These are phyloP conservation scores for Fusarium euwallaceae DNA, from an alignment of 2,329 filamentous ascomycete genomes.

Conservation along the genomic window DNA sequence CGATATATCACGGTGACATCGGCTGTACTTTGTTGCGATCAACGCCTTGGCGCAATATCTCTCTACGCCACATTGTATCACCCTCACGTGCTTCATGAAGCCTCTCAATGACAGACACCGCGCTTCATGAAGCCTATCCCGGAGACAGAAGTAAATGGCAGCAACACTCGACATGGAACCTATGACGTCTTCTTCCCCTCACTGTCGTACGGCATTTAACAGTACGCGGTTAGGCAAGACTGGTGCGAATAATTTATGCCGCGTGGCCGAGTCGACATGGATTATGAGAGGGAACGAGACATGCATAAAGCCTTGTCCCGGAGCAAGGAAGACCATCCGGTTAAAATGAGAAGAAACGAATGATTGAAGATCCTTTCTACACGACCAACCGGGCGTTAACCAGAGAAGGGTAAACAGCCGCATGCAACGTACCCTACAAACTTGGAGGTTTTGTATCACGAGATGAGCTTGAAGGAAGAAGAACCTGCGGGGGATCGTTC, in stretches of 20 bases:
- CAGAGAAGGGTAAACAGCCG: conserved; percentile 7
- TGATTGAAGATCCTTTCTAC: conserved; percentile 2
- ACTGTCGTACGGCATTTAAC: background rate
- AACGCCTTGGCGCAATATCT: background rate
- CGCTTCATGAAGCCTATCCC: background rate
- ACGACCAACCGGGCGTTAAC: background rate
- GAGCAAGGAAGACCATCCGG: background rate
- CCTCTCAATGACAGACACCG: background rate
- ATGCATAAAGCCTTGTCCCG: background rate
- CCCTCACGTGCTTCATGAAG: background rate
- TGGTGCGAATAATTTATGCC: conserved; percentile 3
- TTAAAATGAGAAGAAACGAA: conserved; percentile 2
- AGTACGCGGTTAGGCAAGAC: background rate
- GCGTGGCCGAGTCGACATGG: background rate
- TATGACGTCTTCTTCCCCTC: background rate
- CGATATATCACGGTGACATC: background rate
- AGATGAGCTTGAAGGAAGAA: background rate
- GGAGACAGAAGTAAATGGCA: background rate
- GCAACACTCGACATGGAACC: background rate
- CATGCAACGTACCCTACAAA: background rate
- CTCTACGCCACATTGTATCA: background rate
- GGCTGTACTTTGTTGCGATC: background rate
- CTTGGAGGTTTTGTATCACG: background rate
- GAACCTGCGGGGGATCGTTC: conserved; percentile 2
- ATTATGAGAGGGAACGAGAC: background rate